phyloP scores from a whole-genome alignment of 306 rosid species.

The Begonia masoniana region DNA sequence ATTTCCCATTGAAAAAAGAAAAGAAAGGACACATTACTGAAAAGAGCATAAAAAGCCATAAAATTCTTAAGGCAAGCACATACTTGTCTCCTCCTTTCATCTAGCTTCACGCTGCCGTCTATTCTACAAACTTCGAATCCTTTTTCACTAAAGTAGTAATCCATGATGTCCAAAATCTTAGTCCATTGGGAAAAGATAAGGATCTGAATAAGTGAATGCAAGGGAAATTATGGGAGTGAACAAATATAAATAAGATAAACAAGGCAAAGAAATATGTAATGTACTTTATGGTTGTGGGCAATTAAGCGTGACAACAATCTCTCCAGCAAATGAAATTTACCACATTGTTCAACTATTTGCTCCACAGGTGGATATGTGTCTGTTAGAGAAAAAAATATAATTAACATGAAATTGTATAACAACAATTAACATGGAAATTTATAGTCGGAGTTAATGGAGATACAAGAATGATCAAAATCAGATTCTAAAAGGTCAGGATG shows the following conservation, averaged over 20 bases:
- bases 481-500: slow-evolving; percentile 87
- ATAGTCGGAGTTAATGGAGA: not conserved
- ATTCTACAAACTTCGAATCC: slow-evolving; percentile 85
- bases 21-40: not conserved
- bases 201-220: slow-evolving; percentile 45
- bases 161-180: slow-evolving; percentile 72
- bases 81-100: slow-evolving; percentile 76
- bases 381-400: slow-evolving; percentile 16
- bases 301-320: slow-evolving; percentile 50
- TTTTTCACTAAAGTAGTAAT: slow-evolving; percentile 83
- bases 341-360: slow-evolving; percentile 74
- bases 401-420: no score
- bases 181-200: slow-evolving; percentile 90
- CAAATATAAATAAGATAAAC: slow-evolving; percentile 8
- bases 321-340: slow-evolving; percentile 74
- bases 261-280: slow-evolving; percentile 8
- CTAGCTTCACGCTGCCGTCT: slow-evolving; percentile 68
- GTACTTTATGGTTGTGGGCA: slow-evolving; percentile 67
- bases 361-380: slow-evolving; percentile 61
- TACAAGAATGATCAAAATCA: slow-evolving; percentile 48
- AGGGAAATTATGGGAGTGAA: slow-evolving; percentile 11
- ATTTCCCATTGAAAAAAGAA: not conserved
- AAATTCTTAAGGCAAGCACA: slow-evolving; percentile 10
- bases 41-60: not conserved
- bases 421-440: no score